Evolutionary conservation across 139 green algal species (phyloP), one percentile per base, ranked within the genome.

Genomic region (Micractinium sp.): DNA sequence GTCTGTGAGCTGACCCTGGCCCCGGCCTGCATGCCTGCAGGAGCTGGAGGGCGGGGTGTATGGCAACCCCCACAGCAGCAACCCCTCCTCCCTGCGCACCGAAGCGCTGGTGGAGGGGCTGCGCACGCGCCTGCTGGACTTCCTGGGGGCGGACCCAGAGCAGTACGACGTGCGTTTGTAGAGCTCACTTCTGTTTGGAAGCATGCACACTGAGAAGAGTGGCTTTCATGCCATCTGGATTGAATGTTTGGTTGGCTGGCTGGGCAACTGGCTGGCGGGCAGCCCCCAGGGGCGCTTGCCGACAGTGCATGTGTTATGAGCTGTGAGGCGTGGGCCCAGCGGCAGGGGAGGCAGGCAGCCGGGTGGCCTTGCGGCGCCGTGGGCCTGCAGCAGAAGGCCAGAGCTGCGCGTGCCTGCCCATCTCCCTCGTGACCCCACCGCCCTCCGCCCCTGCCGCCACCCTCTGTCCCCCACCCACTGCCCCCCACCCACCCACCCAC

Each of bases 1-100:
- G 60, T 14, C 60, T 67, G 16, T 67, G n/a, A n/a, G n/a, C n/a
- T 67, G 60, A 14, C 16, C 15, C 60, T 67, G 60, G 15, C 60
- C 16, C 15, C 60, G 14, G 35, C 35, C 20, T n/a, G 75, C 33
- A 53, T 41, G 27, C 16, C 3, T 47, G 41, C 74, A 66, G 53
- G 83, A 91, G 88, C 90, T 97, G 81, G 71, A 87, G 80, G 83
- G 61, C 33, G 87, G 92, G 82, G 93, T 96, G 90, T 97, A 94
- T 87, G 94, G 95, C 92, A 97, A 97, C 92, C 94, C 94, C 36
- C 95, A 97, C 93, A 90, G 73, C 20, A 89, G 88, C 81, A 97
- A 96, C 89, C 95, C 95, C n/a, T 95, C 91, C 25, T 93, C 91
- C 25, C 66, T 77, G 56, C 90, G 95, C 61, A 93, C 93, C 22